Conservation (phyloP, 1,139 yeast genomes). For the Groenewaldozyma auringiensis region DNA sequence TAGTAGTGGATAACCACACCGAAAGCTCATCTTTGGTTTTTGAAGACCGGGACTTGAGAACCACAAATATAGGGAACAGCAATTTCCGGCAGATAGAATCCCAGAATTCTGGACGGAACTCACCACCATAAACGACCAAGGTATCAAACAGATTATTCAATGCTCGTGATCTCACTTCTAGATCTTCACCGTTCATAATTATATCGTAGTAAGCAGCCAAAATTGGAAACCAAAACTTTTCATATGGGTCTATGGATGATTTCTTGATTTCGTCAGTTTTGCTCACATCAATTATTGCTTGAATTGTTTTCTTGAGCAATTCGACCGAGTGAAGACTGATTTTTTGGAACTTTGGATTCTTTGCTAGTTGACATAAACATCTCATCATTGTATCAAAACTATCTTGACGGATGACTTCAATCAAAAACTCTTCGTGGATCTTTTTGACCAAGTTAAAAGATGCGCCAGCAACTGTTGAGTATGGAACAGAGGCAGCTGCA, state of each 20-base stretch:
- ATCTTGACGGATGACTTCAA: conserved; percentile 61
- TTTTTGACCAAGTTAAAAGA: conserved; percentile 57
- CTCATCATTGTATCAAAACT: conserved; percentile 66
- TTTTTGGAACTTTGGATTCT: conserved; percentile 76
- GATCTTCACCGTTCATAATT: conserved; percentile 87
- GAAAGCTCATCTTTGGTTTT: conserved; percentile 74
- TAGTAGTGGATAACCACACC: conserved; percentile 93
- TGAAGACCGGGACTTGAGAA: conserved; percentile 69
- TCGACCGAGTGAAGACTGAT: conserved; percentile 74
- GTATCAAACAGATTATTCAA: conserved; percentile 75
- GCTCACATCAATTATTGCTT: conserved; percentile 12
- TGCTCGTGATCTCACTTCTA: conserved; percentile 90
- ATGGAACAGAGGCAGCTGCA: conserved; percentile 49
- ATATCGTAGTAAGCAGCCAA: conserved; percentile 77
- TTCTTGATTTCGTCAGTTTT: conserved; percentile 18
- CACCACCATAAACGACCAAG: conserved; percentile 67
- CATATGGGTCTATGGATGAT: conserved; percentile 12
- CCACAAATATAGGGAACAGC: conserved; percentile 83
- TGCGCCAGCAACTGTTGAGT: conserved; percentile 45
- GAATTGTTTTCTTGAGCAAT: conserved; percentile 56
- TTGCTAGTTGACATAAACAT: conserved; percentile 74
- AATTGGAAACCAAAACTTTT: conserved; percentile 66
- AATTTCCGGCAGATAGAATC: conserved; percentile 65
- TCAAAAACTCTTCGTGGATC: conserved; percentile 56
- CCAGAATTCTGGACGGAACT: conserved; percentile 76